phyloP scores from a whole-genome alignment of 2,329 filamentous ascomycete species.

The Scolecobasidium constrictum region DNA sequence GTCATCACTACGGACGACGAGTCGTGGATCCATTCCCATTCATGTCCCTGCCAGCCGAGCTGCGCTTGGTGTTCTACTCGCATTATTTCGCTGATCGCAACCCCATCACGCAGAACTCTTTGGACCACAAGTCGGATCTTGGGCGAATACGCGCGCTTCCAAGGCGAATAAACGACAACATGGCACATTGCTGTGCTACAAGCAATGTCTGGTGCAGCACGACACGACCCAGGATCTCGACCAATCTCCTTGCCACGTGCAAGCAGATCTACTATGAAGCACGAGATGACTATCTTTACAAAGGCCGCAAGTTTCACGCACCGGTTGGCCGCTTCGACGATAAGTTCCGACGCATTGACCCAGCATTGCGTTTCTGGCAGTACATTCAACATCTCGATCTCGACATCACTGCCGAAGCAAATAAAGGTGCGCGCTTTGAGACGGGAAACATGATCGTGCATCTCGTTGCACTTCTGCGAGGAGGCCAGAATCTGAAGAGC shows the following conservation, averaged over 20 bases:
- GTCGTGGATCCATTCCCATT: background rate
- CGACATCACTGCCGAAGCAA: background rate
- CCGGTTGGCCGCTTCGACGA: background rate
- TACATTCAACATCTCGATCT: constrained; percentile 6
- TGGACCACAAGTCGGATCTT: too few species aligned
- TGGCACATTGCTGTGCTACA: background rate
- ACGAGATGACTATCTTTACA: constrained; percentile 5
- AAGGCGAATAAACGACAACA: background rate
- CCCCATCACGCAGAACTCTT: background rate
- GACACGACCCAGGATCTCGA: constrained; percentile 2
- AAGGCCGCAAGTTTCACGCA: constrained; percentile 1
- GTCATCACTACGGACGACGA: background rate
- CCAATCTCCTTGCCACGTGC: background rate
- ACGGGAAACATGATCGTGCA: background rate
- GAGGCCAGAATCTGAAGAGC: constrained; percentile 4
- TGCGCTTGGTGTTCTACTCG: background rate
- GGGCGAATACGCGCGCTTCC: too few species aligned
- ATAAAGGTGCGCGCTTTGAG: background rate
- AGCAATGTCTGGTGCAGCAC: background rate
- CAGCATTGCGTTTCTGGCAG: constrained; percentile 3
- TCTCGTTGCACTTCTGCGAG: constrained; percentile 2
- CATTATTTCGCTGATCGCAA: background rate
- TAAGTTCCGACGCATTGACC: background rate
- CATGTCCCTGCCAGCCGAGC: background rate
- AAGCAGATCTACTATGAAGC: constrained; percentile 6